These are phyloP conservation scores for Rutstroemia sydowiana DNA, from an alignment of 2,329 filamentous ascomycete genomes.

Conservation along the genomic window DNA sequence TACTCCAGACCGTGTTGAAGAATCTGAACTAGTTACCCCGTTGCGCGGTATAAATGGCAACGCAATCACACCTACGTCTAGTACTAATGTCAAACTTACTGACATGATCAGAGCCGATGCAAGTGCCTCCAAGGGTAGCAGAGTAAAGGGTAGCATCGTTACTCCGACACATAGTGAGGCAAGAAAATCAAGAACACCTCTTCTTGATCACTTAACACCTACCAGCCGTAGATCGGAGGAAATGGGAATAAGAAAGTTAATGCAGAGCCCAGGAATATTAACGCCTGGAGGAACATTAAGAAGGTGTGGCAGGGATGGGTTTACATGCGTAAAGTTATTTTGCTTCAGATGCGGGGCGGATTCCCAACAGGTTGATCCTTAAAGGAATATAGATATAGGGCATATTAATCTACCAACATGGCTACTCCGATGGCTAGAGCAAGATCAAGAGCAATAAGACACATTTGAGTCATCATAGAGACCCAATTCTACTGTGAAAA, in stretches of 20 bases:
- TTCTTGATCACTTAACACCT: constrained; percentile 21
- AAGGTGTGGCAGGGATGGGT: constrained; percentile 49
- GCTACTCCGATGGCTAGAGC: too few species aligned
- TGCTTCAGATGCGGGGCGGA: constrained; percentile 45
- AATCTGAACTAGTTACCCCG: background rate
- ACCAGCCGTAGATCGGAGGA: constrained; percentile 9
- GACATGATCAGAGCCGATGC: background rate
- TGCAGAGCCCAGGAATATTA: constrained; percentile 15
- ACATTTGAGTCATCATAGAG: too few species aligned
- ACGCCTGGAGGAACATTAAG: constrained; percentile 45
- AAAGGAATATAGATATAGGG: too few species aligned
- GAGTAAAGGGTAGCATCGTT: background rate
- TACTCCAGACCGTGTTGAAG: constrained; percentile 5
- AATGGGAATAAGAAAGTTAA: constrained; percentile 8
- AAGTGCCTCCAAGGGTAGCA: background rate
- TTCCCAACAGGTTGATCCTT: background rate
- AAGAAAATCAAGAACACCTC: constrained; percentile 15
- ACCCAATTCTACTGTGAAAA: too few species aligned
- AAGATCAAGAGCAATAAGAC: too few species aligned
- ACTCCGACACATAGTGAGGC: constrained; percentile 1
- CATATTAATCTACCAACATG: too few species aligned
- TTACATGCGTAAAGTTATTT: constrained; percentile 49
- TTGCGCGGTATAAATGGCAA: background rate
- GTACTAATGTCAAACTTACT: background rate
- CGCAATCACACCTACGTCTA: background rate